A percentile compares a stretch with the other conserved stretches of the same genome.
Conservation (phyloP, 257 asterid species). For the Catharanthus roseus region DNA sequence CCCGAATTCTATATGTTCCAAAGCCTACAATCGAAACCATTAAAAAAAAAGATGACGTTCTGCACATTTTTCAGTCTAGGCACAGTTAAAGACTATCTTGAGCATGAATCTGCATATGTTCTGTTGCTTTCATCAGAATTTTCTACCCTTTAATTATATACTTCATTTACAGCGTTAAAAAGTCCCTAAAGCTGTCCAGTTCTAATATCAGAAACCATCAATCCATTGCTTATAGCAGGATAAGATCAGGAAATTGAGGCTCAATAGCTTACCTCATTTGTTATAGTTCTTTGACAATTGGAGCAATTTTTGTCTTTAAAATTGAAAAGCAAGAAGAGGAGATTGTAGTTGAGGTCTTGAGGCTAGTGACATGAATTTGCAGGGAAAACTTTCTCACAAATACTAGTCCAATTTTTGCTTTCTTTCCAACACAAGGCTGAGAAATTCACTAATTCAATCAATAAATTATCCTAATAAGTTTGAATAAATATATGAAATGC, state of each 20-base stretch:
- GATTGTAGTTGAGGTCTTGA: background rate
- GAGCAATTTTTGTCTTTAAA: background rate
- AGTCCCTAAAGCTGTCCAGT: background rate
- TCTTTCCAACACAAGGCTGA: background rate
- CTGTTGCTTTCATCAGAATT: background rate
- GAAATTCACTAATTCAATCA: background rate
- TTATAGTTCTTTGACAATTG: background rate
- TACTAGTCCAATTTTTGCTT: background rate
- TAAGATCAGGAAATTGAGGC: background rate
- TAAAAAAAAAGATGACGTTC: conserved; percentile 1
- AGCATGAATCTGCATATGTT: background rate
- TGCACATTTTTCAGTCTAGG: background rate
- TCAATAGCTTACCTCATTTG: background rate
- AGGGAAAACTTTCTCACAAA: background rate
- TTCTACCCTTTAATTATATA: background rate
- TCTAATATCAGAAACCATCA: background rate
- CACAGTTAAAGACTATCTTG: background rate
- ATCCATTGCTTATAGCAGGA: background rate
- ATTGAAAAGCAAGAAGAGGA: background rate
- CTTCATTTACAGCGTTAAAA: background rate
- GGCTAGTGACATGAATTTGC: background rate
- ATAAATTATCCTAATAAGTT: background rate
- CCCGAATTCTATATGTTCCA: conserved; percentile 44
- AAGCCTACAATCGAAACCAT: conserved; percentile 44
- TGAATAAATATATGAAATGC: no score